Evolutionary conservation across 441 rosid species (phyloP), one percentile per base, ranked within the genome.

Genomic region (Populus tomentosa): DNA sequence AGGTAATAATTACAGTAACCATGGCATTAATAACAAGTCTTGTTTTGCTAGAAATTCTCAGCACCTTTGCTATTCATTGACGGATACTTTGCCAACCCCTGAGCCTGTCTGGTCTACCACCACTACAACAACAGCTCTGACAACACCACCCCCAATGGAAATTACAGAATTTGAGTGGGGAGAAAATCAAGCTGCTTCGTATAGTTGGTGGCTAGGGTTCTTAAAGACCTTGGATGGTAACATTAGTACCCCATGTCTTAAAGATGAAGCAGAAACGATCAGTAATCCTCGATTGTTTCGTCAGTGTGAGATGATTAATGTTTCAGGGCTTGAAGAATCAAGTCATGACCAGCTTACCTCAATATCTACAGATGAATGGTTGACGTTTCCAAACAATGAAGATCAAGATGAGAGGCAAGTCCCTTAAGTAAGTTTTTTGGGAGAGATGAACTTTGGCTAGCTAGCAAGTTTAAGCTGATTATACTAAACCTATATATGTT

Each of bases 291-390:
- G n/a, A 16, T n/a, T 16, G n/a, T n/a, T n/a, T n/a, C n/a, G n/a
- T n/a, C n/a, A n/a, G n/a, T n/a, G n/a, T n/a, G n/a, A n/a, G n/a
- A n/a, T n/a, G n/a, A n/a, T n/a, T n/a, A n/a, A n/a, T n/a, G n/a
- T n/a, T n/a, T n/a, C n/a, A n/a, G n/a, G n/a, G n/a, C n/a, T 75
- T 36, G 77, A 63, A 35, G 75, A 50, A 50, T 1, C 59, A 46
- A 46, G 59, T 5, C 59, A 50, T 16, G 59, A 0, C 59, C 56
- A 70, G 20, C 36, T 33, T 46, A 4, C 21, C 21, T 38, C 18
- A 68, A 21, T 10, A 7, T 66, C 16, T 46, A 50, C 77, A 30
- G 86, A 78, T 67, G 75, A 80, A 61, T 78, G 86, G 85, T 69
- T 83, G 70, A 71, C 64, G 65, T 68, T 77, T 80, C 83, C 83